phyloP scores from a whole-genome alignment of 805 yeast species.

The Clavispora vitiphila region DNA sequence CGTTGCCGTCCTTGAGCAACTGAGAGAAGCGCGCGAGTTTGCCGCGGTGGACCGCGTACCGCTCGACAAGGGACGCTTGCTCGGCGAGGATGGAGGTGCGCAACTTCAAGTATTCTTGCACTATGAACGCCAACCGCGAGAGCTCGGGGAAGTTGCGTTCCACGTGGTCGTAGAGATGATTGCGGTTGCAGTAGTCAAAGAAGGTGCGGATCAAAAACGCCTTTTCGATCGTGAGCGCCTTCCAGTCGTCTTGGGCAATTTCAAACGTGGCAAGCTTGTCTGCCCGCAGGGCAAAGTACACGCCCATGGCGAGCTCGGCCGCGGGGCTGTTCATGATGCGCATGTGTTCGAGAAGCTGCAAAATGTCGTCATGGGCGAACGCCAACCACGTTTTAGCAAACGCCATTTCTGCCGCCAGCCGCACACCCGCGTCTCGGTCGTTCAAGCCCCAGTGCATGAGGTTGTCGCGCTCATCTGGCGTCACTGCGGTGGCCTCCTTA shows the following conservation, averaged over 20 bases:
- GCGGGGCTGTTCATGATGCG: constrained; percentile 64
- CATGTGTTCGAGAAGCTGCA: constrained; percentile 65
- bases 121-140: constrained; percentile 56
- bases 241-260: constrained; percentile 67
- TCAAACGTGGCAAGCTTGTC: constrained; percentile 58
- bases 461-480: constrained; percentile 52
- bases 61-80: constrained; percentile 18
- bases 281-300: constrained; percentile 54
- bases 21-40: constrained; percentile 8
- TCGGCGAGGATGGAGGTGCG: constrained; percentile 27
- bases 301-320: constrained; percentile 63
- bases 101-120: constrained; percentile 52
- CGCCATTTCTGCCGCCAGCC: constrained; percentile 66
- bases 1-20: constrained; percentile 6
- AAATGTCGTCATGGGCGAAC: constrained; percentile 60
- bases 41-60: constrained; percentile 4
- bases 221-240: constrained; percentile 64
- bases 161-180: constrained; percentile 47
- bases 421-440: constrained; percentile 76
- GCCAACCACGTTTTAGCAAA: constrained; percentile 70
- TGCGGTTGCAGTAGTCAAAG: constrained; percentile 57
- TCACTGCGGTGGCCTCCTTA: constrained; percentile 43
- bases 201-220: constrained; percentile 68
- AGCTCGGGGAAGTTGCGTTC: constrained; percentile 79
- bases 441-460: constrained; percentile 79